These are phyloP conservation scores for Abrus pulchellus DNA, from an alignment of 306 rosid species.

Conservation along the genomic window DNA sequence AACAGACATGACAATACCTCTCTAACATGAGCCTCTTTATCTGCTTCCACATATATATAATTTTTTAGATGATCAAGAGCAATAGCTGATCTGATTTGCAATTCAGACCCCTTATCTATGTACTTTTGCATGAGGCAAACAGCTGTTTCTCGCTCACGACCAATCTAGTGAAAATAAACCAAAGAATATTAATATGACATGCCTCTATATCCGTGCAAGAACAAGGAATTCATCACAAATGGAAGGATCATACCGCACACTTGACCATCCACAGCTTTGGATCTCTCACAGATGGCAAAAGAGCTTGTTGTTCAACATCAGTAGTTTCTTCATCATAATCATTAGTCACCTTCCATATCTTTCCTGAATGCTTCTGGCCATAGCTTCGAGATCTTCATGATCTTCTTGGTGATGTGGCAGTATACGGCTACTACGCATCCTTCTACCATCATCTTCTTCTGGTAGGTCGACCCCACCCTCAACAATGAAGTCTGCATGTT, in stretches of 20 bases:
- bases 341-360: slow-evolving; percentile 68
- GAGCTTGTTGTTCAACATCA: slow-evolving; percentile 96
- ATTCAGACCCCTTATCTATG: slow-evolving; percentile 89
- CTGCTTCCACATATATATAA: slow-evolving; percentile 88
- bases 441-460: slow-evolving; percentile 76
- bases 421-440: slow-evolving; percentile 65
- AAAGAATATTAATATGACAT: slow-evolving; percentile 24
- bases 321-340: slow-evolving; percentile 91
- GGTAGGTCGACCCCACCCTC: slow-evolving; percentile 71
- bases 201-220: neutral
- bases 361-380: too few species aligned
- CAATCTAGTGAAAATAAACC: slow-evolving; percentile 66
- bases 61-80: slow-evolving; percentile 97
- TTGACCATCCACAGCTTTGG: slow-evolving; percentile 99
- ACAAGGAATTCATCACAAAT: neutral
- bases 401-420: slow-evolving; percentile 35
- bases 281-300: slow-evolving; percentile 96
- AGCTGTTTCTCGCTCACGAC: slow-evolving; percentile 89
- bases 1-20: slow-evolving; percentile 69
- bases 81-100: slow-evolving; percentile 90
- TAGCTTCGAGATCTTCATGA: too few species aligned
- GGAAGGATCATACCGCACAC: slow-evolving; percentile 80
- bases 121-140: slow-evolving; percentile 96
- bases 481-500: slow-evolving; percentile 75
- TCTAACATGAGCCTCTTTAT: slow-evolving; percentile 97